Conservation (phyloP, 2,329 filamentous ascomycete genomes). For the Penicillium sclerotiorum region DNA sequence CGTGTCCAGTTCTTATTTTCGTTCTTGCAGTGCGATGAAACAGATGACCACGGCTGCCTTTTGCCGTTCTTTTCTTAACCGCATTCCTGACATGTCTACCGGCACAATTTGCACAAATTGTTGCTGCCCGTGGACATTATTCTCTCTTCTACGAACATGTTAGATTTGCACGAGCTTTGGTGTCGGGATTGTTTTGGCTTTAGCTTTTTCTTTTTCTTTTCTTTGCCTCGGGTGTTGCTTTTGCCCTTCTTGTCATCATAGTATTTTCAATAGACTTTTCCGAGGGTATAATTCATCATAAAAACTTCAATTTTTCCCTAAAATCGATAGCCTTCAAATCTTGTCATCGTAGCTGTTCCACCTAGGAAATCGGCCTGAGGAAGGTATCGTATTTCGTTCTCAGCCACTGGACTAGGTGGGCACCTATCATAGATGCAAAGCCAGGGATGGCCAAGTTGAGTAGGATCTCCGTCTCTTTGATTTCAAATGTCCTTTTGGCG, state of each 20-base stretch:
- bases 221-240: slow-evolving; percentile 2
- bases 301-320: neutral
- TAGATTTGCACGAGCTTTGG: slow-evolving; percentile 30
- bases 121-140: slow-evolving; percentile 7
- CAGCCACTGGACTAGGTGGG: too few relatives aligned
- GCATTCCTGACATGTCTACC: slow-evolving; percentile 15
- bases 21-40: slow-evolving; percentile 10
- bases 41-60: slow-evolving; percentile 13
- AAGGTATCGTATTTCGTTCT: too few relatives aligned
- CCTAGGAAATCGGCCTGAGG: too few relatives aligned
- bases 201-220: slow-evolving; percentile 6
- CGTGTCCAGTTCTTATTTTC: slow-evolving; percentile 22
- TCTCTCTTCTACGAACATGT: slow-evolving; percentile 22
- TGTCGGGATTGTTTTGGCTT: slow-evolving; percentile 25
- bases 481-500: too few relatives aligned
- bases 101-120: too few relatives aligned
- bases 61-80: slow-evolving; percentile 16
- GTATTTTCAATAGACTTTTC: slow-evolving; percentile 25
- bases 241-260: slow-evolving; percentile 22
- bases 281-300: slow-evolving; percentile 14
- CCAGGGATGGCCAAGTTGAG: too few relatives aligned
- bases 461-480: too few relatives aligned
- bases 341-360: too few relatives aligned
- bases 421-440: too few relatives aligned
- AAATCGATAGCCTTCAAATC: too few relatives aligned